A percentile compares a stretch with the other conserved stretches of the same genome.
Conservation (phyloP, 805 yeast genomes). For the Lipomyces starkeyi region DNA sequence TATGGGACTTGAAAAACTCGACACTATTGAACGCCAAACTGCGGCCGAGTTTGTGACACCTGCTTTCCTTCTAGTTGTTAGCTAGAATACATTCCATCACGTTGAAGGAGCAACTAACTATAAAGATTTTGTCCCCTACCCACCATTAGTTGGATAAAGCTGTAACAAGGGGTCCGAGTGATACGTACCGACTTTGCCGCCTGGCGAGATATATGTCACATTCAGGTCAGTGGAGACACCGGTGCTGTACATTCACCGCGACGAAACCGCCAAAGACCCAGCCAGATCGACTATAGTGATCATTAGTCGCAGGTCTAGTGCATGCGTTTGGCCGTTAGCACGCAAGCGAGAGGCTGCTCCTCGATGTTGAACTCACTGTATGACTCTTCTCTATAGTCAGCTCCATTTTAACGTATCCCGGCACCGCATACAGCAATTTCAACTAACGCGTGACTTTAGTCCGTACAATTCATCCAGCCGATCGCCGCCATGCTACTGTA, state of each 20-base stretch:
- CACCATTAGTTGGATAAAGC: not conserved
- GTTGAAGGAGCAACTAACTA: constrained; percentile 23
- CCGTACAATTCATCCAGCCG: not conserved
- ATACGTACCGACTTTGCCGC: constrained; percentile 46
- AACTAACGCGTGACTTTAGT: constrained; percentile 39
- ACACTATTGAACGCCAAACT: constrained; percentile 52
- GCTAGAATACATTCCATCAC: not conserved
- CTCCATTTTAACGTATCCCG: constrained; percentile 46
- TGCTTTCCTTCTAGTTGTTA: constrained; percentile 39
- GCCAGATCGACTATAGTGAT: constrained; percentile 48
- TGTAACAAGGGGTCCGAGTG: not conserved
- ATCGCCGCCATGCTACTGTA: not conserved
- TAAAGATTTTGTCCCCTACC: constrained; percentile 35
- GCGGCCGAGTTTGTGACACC: constrained; percentile 48
- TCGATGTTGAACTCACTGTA: constrained; percentile 40
- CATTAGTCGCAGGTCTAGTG: constrained; percentile 13
- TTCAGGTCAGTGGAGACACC: constrained; percentile 53
- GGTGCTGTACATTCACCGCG: constrained; percentile 51
- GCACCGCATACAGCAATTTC: constrained; percentile 42
- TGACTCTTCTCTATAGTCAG: constrained; percentile 47
- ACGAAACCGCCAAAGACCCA: constrained; percentile 53
- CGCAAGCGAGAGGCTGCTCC: not conserved
- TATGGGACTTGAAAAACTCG: constrained; percentile 43
- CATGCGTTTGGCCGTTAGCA: not conserved
- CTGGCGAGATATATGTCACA: constrained; percentile 49